Evolutionary conservation across 306 rosid species (phyloP).

Genomic region (Morella rubra): DNA sequence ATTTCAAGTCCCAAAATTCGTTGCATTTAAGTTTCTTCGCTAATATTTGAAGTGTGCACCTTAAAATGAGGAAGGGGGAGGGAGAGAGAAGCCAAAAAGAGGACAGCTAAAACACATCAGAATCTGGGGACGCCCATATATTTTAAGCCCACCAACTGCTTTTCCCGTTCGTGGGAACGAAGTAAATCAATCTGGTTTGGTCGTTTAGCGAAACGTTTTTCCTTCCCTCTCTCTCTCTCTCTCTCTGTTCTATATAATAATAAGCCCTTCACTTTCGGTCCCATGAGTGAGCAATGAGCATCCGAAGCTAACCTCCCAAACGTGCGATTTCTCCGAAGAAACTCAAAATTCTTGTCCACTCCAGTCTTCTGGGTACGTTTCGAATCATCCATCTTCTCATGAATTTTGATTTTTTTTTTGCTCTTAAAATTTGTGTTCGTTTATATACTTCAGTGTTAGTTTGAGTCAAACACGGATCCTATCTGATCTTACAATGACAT

Average conservation of each 20-base stretch:
- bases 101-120: background rate
- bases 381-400: background rate
- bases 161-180: constrained; percentile 1
- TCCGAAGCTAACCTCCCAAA: no score
- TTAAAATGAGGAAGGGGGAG: background rate
- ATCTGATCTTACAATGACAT: constrained; percentile 4
- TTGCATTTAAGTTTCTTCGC: no score
- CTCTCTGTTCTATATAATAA: background rate
- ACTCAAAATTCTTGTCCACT: constrained; percentile 11
- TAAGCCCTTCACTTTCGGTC: background rate
- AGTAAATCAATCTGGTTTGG: background rate
- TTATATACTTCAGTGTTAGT: constrained; percentile 17
- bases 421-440: constrained; percentile 5
- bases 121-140: constrained; percentile 20
- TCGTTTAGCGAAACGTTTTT: background rate
- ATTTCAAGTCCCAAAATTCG: no score
- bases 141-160: background rate
- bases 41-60: no score
- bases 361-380: constrained; percentile 40
- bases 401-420: background rate
- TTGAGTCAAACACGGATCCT: constrained; percentile 19
- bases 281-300: constrained; percentile 6
- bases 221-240: background rate
- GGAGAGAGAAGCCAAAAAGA: background rate
- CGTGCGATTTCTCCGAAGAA: no score